phyloP scores from a whole-genome alignment of 2,329 filamentous ascomycete genomes.

The Fusarium domesticum region DNA sequence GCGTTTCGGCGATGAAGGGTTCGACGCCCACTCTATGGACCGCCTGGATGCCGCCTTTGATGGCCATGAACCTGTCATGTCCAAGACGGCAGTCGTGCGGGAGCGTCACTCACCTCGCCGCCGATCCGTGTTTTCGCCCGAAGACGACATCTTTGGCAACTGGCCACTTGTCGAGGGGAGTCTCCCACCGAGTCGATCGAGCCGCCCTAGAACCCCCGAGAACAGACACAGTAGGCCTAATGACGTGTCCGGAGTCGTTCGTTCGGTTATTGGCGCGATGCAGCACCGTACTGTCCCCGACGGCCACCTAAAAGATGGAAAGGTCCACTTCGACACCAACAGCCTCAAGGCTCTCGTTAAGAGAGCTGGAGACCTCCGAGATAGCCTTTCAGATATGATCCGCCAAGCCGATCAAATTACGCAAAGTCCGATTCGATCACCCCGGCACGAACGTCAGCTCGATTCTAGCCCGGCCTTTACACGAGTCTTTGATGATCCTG shows the following conservation, averaged over 20 bases:
- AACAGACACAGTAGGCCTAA: conserved; percentile 33
- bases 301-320: conserved; percentile 37
- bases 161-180: conserved; percentile 44
- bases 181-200: conserved; percentile 35
- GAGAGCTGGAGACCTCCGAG: conserved; percentile 57
- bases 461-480: conserved; percentile 67
- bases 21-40: conserved; percentile 46
- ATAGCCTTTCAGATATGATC: conserved; percentile 57
- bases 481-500: conserved; percentile 61
- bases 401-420: conserved; percentile 58
- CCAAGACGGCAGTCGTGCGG: conserved; percentile 52
- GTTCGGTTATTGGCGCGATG: conserved; percentile 63
- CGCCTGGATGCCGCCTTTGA: conserved; percentile 43
- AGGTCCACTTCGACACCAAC: conserved; percentile 65
- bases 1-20: conserved; percentile 45
- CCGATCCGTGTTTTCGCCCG: conserved; percentile 61
- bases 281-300: conserved; percentile 50
- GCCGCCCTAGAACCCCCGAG: conserved; percentile 42
- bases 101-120: conserved; percentile 52
- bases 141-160: conserved; percentile 63
- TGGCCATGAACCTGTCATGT: conserved; percentile 42
- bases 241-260: conserved; percentile 50
- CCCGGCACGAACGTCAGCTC: conserved; percentile 42
- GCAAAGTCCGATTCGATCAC: conserved; percentile 53
- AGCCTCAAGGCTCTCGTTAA: conserved; percentile 65